Evolutionary conservation across 306 rosid species (phyloP).

Genomic region (Styphnolobium japonicum): DNA sequence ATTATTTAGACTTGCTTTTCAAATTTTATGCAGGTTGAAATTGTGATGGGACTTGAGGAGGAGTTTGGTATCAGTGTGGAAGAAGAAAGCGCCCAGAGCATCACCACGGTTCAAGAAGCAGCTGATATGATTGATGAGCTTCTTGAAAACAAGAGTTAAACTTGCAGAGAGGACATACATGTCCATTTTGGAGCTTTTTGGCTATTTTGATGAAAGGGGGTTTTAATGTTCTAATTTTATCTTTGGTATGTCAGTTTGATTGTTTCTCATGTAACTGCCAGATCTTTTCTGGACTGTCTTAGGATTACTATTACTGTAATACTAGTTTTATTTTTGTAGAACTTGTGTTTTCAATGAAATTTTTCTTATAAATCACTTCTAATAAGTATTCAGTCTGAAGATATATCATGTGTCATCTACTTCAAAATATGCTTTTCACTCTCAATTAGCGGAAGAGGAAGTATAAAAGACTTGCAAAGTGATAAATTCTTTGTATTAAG

Average conservation of each 20-base stretch:
- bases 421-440: too few species aligned
- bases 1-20: background rate
- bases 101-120: constrained; percentile 90
- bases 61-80: constrained; percentile 65
- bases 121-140: constrained; percentile 87
- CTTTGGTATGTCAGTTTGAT: constrained; percentile 8
- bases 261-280: constrained; percentile 26
- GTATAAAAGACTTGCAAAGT: too few species aligned
- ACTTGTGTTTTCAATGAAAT: background rate
- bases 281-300: constrained; percentile 7
- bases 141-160: constrained; percentile 47
- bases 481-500: too few species aligned
- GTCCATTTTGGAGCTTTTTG: constrained; percentile 15
- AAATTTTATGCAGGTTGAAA: constrained; percentile 70
- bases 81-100: constrained; percentile 92
- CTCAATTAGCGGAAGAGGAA: too few species aligned
- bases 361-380: background rate
- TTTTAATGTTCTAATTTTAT: background rate
- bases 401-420: background rate
- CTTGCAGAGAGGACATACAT: constrained; percentile 2
- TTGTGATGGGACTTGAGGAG: constrained; percentile 98
- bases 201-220: background rate
- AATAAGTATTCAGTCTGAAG: background rate
- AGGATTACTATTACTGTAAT: constrained; percentile 12
- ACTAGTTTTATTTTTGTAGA: constrained; percentile 18